Base-by-base conservation (phyloP, 2,329 filamentous ascomycete species). In the Xylariaceae sp. region DNA sequence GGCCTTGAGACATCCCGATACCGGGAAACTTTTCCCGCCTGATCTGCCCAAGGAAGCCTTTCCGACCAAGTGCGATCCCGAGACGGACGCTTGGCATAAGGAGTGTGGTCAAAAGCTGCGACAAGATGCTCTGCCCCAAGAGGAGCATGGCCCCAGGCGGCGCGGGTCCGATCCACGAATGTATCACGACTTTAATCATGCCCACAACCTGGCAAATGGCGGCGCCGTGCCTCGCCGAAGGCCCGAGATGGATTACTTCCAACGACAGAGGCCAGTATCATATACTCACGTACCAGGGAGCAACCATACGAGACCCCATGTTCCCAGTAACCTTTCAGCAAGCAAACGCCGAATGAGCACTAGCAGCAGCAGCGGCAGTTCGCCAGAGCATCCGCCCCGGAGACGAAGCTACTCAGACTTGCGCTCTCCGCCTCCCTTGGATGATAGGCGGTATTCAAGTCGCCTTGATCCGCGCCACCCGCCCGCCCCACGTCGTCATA, bases 11-110 rank as follows among this genome's bases (percentile, higher is more conserved):
- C 85, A 96, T 66, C 89, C 89, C 0, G 83, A 86, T 43, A 91
- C 92, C 0, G 86, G 89, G 41, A 83, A 87, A 54, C 78, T 77
- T 32, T 92, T 93, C 60, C 85, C 86, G 0, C 59, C 72, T 6
- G 80, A 86, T 51, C 74, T 89, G 3, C 84, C 86, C 1, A 74
- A 72, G 23, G 75, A 78, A n/a, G 83, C 87, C 0, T 89, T 93
- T 56, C 93, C 95, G 0, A 70, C 80, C 1, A 77, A 83, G 43
- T 84, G 92, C 1, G 93, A 98, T 66, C 76, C 81, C 3, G 88
- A 89, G n/a, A 92, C 96, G 74, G 85, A 92, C 52, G 79, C 81
- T 56, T 99, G 95, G 93, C 92, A 98, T 70, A 86, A 89, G 63
- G 79, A 81, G 2, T 93, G 96, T 54, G 89, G 86, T 37, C 81